phyloP scores from a whole-genome alignment of 1,284 basidiomycete species.

The Athelia sp. region DNA sequence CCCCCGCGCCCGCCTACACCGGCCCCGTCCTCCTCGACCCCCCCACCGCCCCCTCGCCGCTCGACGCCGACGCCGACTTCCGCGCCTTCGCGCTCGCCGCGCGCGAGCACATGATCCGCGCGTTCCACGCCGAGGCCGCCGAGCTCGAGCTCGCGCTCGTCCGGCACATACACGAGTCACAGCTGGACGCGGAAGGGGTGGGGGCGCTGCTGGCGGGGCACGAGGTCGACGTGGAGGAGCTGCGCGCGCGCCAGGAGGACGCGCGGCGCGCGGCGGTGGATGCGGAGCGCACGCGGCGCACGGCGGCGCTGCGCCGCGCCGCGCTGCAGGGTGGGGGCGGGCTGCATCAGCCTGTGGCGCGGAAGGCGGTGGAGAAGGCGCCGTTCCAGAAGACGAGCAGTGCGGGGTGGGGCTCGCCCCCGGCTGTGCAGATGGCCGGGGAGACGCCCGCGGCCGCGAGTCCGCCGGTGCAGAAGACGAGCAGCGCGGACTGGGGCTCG shows the following conservation, averaged over 20 bases:
- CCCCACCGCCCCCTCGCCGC: constrained; percentile 6
- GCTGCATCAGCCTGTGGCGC: too few species aligned
- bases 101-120: constrained; percentile 29
- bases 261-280: neutral
- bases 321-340: too few species aligned
- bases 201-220: neutral
- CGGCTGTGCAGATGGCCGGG: too few species aligned
- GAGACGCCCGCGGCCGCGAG: too few species aligned
- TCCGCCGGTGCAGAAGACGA: too few species aligned
- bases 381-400: too few species aligned
- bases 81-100: constrained; percentile 24
- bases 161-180: neutral
- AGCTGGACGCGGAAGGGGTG: neutral
- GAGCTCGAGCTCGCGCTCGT: constrained; percentile 23
- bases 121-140: constrained; percentile 24
- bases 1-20: constrained; percentile 15
- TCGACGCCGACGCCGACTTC: constrained; percentile 16
- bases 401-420: too few species aligned
- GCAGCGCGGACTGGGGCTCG: too few species aligned
- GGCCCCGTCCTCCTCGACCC: constrained; percentile 23
- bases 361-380: too few species aligned
- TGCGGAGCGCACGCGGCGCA: neutral
- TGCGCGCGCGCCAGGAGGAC: neutral
- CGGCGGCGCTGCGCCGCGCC: neutral
- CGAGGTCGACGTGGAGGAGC: neutral